phyloP scores from a whole-genome alignment of 1,139 yeast species.

The Geotrichum cucujoidarum region DNA sequence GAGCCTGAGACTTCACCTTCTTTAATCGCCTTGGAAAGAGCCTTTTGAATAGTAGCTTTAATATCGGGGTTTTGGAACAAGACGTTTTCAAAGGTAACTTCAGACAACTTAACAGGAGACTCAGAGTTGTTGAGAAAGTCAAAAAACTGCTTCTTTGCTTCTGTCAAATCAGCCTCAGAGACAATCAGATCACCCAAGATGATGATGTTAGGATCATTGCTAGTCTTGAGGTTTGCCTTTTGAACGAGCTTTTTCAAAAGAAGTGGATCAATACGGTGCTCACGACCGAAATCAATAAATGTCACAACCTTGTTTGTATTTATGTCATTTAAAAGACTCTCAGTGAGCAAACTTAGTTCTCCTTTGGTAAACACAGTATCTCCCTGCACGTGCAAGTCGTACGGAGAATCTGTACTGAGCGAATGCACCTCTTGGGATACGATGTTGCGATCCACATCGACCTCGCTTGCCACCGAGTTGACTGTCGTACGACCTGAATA shows the following conservation, averaged over 20 bases:
- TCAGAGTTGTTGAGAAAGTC: constrained; percentile 4
- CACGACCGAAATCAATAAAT: constrained; percentile 10
- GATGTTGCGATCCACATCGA: constrained; percentile 12
- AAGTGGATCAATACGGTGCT: constrained; percentile 13
- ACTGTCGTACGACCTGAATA: constrained; percentile 15
- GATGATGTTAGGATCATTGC: constrained; percentile 1
- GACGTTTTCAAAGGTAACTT: constrained; percentile 1
- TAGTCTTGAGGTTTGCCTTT: constrained; percentile 1
- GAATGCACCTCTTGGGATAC: constrained; percentile 7
- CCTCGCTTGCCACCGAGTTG: constrained; percentile 11
- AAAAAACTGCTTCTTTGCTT: constrained; percentile 4
- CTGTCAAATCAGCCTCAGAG: constrained; percentile 1
- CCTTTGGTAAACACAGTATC: constrained; percentile 17
- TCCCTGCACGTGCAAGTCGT: constrained; percentile 12
- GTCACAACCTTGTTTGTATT: not conserved
- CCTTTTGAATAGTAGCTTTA: constrained; percentile 6
- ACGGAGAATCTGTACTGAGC: not conserved
- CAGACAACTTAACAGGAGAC: constrained; percentile 4
- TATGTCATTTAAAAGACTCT: not conserved
- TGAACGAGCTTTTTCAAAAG: constrained; percentile 11
- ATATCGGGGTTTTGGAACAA: constrained; percentile 4
- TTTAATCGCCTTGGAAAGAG: constrained; percentile 8
- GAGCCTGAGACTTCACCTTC: constrained; percentile 12
- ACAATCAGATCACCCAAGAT: constrained; percentile 12
- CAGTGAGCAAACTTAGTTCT: constrained; percentile 7